A percentile compares a stretch with the other conserved stretches of the same genome.
phyloP scores from a whole-genome alignment of 108 stramenopile genomes.

The Cyclotella distinguenda region DNA sequence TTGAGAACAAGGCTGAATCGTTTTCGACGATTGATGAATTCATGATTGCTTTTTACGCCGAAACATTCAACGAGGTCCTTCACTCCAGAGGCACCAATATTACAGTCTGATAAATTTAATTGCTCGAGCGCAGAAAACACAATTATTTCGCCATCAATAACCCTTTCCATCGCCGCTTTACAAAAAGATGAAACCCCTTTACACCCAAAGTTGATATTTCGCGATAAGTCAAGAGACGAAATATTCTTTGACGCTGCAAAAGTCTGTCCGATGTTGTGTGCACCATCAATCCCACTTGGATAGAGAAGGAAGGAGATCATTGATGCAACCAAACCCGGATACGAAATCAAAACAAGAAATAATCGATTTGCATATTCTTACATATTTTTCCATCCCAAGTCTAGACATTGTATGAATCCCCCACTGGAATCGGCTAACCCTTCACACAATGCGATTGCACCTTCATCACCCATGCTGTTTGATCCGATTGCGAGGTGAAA shows the following conservation, averaged over 20 bases:
- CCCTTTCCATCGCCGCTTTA: slow-evolving; percentile 17
- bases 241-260: slow-evolving; percentile 38
- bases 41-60: not conserved
- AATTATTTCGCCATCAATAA: not conserved
- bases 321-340: not conserved
- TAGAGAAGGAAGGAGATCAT: not conserved
- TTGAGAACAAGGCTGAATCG: slow-evolving; percentile 19
- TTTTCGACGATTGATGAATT: slow-evolving; percentile 4
- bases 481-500: slow-evolving; percentile 62
- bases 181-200: slow-evolving; percentile 24
- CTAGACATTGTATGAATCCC: slow-evolving; percentile 44
- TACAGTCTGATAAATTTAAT: slow-evolving; percentile 60
- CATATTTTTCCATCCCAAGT: slow-evolving; percentile 68
- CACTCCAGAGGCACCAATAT: slow-evolving; percentile 32
- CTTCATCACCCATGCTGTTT: slow-evolving; percentile 67
- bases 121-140: slow-evolving; percentile 34
- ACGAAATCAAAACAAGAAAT: slow-evolving; percentile 1
- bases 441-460: slow-evolving; percentile 58
- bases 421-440: slow-evolving; percentile 34
- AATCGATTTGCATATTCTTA: too few species aligned
- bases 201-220: slow-evolving; percentile 48
- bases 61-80: slow-evolving; percentile 11
- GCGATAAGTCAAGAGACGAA: slow-evolving; percentile 44
- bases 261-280: slow-evolving; percentile 33
- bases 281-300: slow-evolving; percentile 27